phyloP scores from a whole-genome alignment of 306 rosid species.

The Medicago arabica region DNA sequence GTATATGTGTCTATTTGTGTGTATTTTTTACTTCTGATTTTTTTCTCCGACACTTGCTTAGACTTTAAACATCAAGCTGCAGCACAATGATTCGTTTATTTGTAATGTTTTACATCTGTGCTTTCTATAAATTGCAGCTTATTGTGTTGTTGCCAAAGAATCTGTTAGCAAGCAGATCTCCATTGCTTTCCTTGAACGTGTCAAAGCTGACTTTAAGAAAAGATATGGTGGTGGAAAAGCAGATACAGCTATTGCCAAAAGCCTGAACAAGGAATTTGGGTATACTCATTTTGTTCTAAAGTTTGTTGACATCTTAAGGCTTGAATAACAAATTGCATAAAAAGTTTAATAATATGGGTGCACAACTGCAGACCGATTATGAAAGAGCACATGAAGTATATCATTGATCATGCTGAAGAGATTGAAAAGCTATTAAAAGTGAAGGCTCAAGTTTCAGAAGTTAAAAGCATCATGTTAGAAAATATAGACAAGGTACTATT shows the following conservation, averaged over 20 bases:
- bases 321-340: slow-evolving; percentile 9
- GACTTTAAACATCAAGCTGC: slow-evolving; percentile 18
- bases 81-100: neutral
- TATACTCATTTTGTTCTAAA: slow-evolving; percentile 45
- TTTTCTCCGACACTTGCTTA: neutral
- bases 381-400: slow-evolving; percentile 95
- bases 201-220: slow-evolving; percentile 80
- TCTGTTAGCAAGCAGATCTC: slow-evolving; percentile 87
- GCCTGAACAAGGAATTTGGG: slow-evolving; percentile 97
- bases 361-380: slow-evolving; percentile 70
- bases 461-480: slow-evolving; percentile 88
- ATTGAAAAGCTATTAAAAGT: slow-evolving; percentile 87
- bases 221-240: slow-evolving; percentile 96
- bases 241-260: slow-evolving; percentile 80
- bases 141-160: slow-evolving; percentile 94
- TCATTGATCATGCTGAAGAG: slow-evolving; percentile 88
- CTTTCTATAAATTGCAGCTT: slow-evolving; percentile 70
- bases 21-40: slow-evolving; percentile 34
- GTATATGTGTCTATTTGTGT: neutral
- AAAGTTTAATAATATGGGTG: slow-evolving; percentile 30
- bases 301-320: slow-evolving; percentile 14
- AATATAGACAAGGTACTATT: slow-evolving; percentile 65
- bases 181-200: slow-evolving; percentile 86
- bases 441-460: slow-evolving; percentile 95
- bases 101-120: neutral